Evolutionary conservation across 202 grass and related monocot species (phyloP), one percentile per base, ranked within the genome.

Genomic region (Zoysia matrella): DNA sequence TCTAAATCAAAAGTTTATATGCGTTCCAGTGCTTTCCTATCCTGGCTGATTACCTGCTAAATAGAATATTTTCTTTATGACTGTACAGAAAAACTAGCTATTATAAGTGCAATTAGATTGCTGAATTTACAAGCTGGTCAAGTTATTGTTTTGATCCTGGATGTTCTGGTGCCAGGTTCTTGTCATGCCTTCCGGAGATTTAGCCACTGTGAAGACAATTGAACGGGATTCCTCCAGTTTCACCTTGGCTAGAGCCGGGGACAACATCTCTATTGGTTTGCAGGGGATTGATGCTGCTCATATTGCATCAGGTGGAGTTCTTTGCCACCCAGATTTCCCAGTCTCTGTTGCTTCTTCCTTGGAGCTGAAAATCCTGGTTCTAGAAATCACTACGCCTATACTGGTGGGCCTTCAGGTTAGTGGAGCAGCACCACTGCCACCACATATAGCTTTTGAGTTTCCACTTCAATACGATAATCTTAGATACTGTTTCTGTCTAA

Each of bases 351-450:
- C 86, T 14, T 90, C 86, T 86, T 55, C 67, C 80, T 72, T 98
- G 85, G 92, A 98, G 69, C 85, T 98, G 50, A 98, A 94, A 55
- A 72, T 98, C 58, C 48, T 98, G 52, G 87, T 93, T 12, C 86
- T 98, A 6, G 92, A 98, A 65, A 95, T 94, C 79, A 89, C 14
- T 1, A 87, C 63, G 42, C 95, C 90, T 0, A 91, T 98, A 64
- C 67, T 91, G 68, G 55, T 88, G 6, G 95, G 95, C 8, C 82
- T 80, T 80, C 86, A 92, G 92, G 95, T 97, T 53, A 82, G 83
- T 81, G 48, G 73, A 16, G 61, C 43, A 40, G 56, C 30, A 36
- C 30, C 30, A 36, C 30, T 36, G 30, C 30, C 43, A 47, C 7
- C 9, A 39, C 5, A 14, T 3, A 51, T 66, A 54, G 2, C 67